Evolutionary conservation across 2,329 filamentous ascomycete genomes (phyloP).

Genomic region (Calonectria honghensis): DNA sequence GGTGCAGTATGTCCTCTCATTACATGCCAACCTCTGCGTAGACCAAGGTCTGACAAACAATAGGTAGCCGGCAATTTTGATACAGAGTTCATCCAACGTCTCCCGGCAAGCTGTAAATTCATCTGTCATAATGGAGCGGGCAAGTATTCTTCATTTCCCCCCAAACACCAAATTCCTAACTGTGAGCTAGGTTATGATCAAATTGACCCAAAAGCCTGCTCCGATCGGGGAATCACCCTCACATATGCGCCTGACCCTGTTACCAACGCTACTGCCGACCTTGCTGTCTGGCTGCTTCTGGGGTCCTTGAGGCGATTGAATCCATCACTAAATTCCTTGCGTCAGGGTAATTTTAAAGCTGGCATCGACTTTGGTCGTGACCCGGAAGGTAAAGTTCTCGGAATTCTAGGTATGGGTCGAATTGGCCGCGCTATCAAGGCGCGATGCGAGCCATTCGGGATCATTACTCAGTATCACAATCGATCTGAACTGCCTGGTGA

Average conservation of each 20-base stretch:
- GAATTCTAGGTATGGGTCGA: conserved; percentile 76
- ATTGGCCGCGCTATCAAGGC: conserved; percentile 71
- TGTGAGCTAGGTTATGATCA: conserved; percentile 76
- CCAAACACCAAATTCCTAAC: too few relatives aligned
- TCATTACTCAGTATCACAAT: conserved; percentile 77
- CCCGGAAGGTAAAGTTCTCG: conserved; percentile 78
- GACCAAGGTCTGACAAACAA: neutral
- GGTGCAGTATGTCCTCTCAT: conserved; percentile 36
- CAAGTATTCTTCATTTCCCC: neutral
- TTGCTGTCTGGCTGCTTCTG: conserved; percentile 81
- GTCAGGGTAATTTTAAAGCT: conserved; percentile 74
- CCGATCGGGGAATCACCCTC: conserved; percentile 69
- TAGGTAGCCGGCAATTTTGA: conserved; percentile 48
- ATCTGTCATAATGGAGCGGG: conserved; percentile 66
- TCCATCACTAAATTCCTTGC: conserved; percentile 73
- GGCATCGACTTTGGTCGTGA: conserved; percentile 78
- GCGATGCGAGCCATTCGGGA: conserved; percentile 72
- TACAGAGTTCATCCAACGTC: conserved; percentile 40
- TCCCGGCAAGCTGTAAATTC: conserved; percentile 63
- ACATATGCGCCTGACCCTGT: conserved; percentile 81
- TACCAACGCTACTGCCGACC: conserved; percentile 82
- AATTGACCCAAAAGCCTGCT: conserved; percentile 79
- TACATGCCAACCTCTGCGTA: too few relatives aligned
- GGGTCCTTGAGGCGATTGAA: conserved; percentile 81
- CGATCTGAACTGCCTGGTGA: conserved; percentile 60